These are phyloP conservation scores for Solanum chacoense DNA, from an alignment of 305 asterid species.

Conservation along the genomic window DNA sequence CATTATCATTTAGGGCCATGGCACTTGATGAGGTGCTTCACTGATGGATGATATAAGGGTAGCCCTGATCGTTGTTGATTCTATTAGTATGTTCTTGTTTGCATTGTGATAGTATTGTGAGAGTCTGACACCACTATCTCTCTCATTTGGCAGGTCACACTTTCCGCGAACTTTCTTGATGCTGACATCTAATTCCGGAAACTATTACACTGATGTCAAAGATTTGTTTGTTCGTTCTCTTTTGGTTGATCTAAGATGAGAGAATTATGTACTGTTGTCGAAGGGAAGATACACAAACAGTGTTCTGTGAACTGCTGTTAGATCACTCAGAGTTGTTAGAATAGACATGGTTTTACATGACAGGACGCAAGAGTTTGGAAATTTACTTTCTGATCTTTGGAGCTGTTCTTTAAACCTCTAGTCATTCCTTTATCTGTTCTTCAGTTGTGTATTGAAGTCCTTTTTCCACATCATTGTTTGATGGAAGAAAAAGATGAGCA, in stretches of 20 bases:
- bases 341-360: background rate
- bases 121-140: background rate
- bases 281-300: background rate
- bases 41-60: background rate
- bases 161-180: slow-evolving; percentile 58
- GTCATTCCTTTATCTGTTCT: background rate
- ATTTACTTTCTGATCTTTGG: background rate
- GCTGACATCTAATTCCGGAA: slow-evolving; percentile 41
- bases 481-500: background rate
- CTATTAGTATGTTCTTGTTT: background rate
- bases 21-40: background rate
- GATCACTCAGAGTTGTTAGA: background rate
- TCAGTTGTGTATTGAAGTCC: background rate
- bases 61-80: background rate
- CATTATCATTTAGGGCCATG: background rate
- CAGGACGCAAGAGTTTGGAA: background rate
- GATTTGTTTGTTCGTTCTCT: background rate
- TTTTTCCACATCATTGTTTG: background rate
- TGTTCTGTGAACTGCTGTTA: background rate
- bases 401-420: background rate
- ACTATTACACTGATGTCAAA: background rate
- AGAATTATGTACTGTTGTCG: background rate
- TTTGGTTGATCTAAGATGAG: background rate
- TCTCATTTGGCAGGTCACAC: slow-evolving; percentile 46
- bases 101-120: background rate